These are phyloP conservation scores for Hericium coralloides DNA, from an alignment of 768 basidiomycete species.

Conservation along the genomic window DNA sequence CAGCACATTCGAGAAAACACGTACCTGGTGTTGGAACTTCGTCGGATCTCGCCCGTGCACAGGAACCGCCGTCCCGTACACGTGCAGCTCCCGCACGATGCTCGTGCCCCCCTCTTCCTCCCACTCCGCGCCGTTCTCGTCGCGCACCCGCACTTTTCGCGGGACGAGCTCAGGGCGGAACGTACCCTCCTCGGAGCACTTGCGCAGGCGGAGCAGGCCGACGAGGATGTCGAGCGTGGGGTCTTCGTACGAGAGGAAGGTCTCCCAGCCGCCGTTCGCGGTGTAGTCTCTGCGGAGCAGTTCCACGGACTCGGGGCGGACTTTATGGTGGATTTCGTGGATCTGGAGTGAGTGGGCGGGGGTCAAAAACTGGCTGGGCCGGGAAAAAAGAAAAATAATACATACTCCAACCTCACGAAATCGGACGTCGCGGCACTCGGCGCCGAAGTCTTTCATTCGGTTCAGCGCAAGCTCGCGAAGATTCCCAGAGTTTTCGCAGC, in stretches of 20 bases:
- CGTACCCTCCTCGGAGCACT: constrained; percentile 95
- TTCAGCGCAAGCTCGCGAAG: constrained; percentile 91
- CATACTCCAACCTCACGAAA: constrained; percentile 96
- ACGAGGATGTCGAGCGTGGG: constrained; percentile 95
- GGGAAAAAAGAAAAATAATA: constrained; percentile 9
- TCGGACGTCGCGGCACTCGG: constrained; percentile 93
- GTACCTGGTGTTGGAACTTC: constrained; percentile 91
- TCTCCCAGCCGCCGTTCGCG: constrained; percentile 99
- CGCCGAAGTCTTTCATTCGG: constrained; percentile 98
- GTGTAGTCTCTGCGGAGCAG: constrained; percentile 91
- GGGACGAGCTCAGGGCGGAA: constrained; percentile 87
- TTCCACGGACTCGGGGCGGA: constrained; percentile 91
- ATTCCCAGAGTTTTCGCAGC: constrained; percentile 97
- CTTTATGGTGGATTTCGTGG: constrained; percentile 97
- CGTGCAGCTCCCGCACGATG: constrained; percentile 93
- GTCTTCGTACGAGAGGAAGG: constrained; percentile 98
- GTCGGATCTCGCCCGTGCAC: constrained; percentile 97
- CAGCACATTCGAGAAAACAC: constrained; percentile 4
- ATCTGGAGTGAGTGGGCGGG: constrained; percentile 44
- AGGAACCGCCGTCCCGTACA: constrained; percentile 96
- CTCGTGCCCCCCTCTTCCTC: constrained; percentile 69
- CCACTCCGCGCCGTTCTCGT: neutral
- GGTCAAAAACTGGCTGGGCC: constrained; percentile 3
- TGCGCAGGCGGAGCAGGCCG: constrained; percentile 83
- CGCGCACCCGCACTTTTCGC: constrained; percentile 28